These are phyloP conservation scores for Cantharellus cinnabarinus DNA, from an alignment of 768 basidiomycete genomes.

Conservation along the genomic window DNA sequence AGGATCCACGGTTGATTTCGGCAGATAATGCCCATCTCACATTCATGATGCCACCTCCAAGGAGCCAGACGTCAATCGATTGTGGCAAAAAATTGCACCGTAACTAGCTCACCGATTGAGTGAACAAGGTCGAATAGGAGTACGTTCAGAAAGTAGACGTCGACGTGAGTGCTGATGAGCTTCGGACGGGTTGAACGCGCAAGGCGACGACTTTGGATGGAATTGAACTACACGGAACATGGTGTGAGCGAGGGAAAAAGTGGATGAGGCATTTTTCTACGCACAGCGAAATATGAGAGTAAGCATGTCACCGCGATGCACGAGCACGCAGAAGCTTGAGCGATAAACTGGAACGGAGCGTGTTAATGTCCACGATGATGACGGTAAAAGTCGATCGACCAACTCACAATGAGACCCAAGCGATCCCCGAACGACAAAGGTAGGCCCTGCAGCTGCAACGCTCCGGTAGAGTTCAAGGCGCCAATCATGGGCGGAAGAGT, in stretches of 20 bases:
- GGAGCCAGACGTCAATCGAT: not conserved
- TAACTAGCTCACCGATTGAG: not conserved
- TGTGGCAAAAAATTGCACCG: not conserved
- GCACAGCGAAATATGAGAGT: not conserved
- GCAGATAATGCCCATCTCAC: not conserved
- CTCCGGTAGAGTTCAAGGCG: no score
- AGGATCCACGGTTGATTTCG: not conserved
- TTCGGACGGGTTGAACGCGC: not conserved
- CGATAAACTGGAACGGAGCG: not conserved
- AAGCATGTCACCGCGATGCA: not conserved
- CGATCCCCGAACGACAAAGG: not conserved
- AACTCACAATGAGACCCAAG: not conserved
- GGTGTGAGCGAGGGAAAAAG: not conserved
- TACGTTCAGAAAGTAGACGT: not conserved
- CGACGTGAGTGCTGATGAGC: not conserved
- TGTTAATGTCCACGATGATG: not conserved
- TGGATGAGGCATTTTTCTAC: not conserved
- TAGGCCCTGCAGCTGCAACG: no score
- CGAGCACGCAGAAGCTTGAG: not conserved
- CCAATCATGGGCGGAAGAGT: no score
- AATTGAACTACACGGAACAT: not conserved
- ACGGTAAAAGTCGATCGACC: not conserved
- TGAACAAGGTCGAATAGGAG: not conserved
- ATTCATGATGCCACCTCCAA: not conserved
- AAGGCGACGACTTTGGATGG: not conserved